Conservation (phyloP, 1,139 yeast species). For the Eremothecium cymbalariae region DNA sequence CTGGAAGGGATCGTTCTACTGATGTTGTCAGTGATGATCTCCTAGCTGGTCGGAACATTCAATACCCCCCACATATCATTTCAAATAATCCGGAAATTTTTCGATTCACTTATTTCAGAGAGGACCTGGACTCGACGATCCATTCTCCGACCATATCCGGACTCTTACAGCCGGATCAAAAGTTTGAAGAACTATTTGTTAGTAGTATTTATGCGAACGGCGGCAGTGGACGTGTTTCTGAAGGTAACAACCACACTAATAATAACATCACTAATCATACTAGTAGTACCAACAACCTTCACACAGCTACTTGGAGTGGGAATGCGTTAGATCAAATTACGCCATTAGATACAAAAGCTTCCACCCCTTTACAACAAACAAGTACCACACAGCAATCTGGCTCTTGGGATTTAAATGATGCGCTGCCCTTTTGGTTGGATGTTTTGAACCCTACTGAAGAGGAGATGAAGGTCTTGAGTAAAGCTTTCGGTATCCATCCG, state of each 20-base stretch:
- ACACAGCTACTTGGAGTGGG: constrained; percentile 1
- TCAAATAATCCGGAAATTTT: constrained; percentile 41
- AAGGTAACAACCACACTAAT: constrained; percentile 6
- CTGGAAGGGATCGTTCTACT: background rate
- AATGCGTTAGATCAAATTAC: constrained; percentile 8
- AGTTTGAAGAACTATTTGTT: constrained; percentile 43
- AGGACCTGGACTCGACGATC: constrained; percentile 77
- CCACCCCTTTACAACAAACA: constrained; percentile 14
- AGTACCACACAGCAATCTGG: constrained; percentile 11
- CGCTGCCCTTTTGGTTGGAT: constrained; percentile 81
- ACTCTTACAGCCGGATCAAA: constrained; percentile 49
- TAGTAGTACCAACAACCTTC: constrained; percentile 21
- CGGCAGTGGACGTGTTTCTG: constrained; percentile 3
- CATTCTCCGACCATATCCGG: constrained; percentile 90
- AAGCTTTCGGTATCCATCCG: constrained; percentile 78
- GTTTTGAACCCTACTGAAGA: constrained; percentile 90
- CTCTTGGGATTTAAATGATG: constrained; percentile 24
- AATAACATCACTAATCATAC: constrained; percentile 4
- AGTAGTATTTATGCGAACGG: constrained; percentile 32
- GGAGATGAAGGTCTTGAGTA: constrained; percentile 41
- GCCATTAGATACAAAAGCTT: constrained; percentile 12
- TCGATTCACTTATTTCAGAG: constrained; percentile 86
- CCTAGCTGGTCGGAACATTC: constrained; percentile 29
- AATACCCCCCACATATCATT: constrained; percentile 37
- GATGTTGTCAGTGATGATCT: constrained; percentile 17